Percentiles rank a stretch among this genome's conserved stretches.
Evolutionary conservation across 2,329 filamentous ascomycete genomes (phyloP).

Genomic region (Sporothrix pallida): DNA sequence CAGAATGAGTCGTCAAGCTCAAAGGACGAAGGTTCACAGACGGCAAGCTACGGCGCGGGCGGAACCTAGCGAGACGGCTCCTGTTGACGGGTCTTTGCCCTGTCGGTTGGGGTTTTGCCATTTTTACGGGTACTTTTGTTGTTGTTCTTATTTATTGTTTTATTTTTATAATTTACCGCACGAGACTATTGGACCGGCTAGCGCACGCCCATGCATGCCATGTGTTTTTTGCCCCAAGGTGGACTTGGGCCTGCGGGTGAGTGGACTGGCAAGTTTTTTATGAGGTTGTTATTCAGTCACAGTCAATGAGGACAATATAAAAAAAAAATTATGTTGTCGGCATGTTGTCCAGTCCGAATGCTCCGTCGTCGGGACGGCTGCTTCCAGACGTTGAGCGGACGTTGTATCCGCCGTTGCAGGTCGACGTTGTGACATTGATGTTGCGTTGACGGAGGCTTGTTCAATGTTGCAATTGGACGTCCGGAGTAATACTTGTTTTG

Average conservation of each 20-base stretch:
- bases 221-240: not conserved
- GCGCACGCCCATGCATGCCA: constrained; percentile 9
- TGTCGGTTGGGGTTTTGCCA: too few relatives aligned
- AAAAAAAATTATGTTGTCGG: not conserved
- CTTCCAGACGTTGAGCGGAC: not conserved
- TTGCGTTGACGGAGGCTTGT: not conserved
- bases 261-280: not conserved
- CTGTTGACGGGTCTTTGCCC: not conserved
- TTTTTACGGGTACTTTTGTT: not conserved
- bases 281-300: not conserved
- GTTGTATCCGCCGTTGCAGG: not conserved
- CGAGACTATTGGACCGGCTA: not conserved
- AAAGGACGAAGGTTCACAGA: not conserved
- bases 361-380: not conserved
- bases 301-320: not conserved
- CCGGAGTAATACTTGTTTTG: not conserved
- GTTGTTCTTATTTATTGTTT: not conserved
- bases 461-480: not conserved
- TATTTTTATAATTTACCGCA: not conserved
- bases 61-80: constrained; percentile 12
- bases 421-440: not conserved
- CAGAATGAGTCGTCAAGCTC: too few relatives aligned
- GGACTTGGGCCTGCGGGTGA: not conserved
- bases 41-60: constrained; percentile 7
- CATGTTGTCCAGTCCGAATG: not conserved